Percentiles rank a stretch among this genome's conserved stretches.
phyloP scores from a whole-genome alignment of 805 yeast species.

The Wickerhamiella kazuoi region DNA sequence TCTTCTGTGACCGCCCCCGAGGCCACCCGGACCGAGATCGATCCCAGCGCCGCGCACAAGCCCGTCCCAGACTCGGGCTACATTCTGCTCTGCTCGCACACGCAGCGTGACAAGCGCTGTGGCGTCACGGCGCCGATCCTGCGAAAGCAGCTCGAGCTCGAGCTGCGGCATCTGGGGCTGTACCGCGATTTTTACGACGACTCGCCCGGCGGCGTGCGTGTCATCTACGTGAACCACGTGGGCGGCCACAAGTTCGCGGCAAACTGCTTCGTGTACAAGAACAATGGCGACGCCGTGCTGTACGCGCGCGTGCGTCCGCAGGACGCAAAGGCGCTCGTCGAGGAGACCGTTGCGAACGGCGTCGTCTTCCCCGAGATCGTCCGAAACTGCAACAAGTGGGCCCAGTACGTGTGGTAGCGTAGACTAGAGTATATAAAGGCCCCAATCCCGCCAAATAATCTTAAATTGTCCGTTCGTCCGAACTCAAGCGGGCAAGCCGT shows the following conservation, averaged over 20 bases:
- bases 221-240: constrained; percentile 62
- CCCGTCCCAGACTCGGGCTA: constrained; percentile 23
- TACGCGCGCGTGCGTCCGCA: constrained; percentile 69
- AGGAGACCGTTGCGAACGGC: constrained; percentile 53
- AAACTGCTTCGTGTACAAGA: constrained; percentile 60
- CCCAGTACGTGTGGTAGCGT: constrained; percentile 19
- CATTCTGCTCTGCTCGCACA: constrained; percentile 73
- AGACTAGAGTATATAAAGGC: no score
- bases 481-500: no score
- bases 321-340: constrained; percentile 55
- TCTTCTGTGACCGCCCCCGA: constrained; percentile 2
- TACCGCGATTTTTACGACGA: constrained; percentile 63
- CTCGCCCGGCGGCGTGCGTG: constrained; percentile 56
- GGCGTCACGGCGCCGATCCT: constrained; percentile 87
- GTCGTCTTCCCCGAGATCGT: constrained; percentile 55
- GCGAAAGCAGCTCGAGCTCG: constrained; percentile 58
- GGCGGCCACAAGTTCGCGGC: constrained; percentile 96
- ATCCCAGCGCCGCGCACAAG: constrained; percentile 7
- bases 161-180: constrained; percentile 52
- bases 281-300: constrained; percentile 68
- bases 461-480: no score
- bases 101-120: constrained; percentile 80
- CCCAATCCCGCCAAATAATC: no score
- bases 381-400: constrained; percentile 28
- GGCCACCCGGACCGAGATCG: no score